These are phyloP conservation scores for Yarrowia sp. DNA, from an alignment of 805 yeast species.

Conservation along the genomic window DNA sequence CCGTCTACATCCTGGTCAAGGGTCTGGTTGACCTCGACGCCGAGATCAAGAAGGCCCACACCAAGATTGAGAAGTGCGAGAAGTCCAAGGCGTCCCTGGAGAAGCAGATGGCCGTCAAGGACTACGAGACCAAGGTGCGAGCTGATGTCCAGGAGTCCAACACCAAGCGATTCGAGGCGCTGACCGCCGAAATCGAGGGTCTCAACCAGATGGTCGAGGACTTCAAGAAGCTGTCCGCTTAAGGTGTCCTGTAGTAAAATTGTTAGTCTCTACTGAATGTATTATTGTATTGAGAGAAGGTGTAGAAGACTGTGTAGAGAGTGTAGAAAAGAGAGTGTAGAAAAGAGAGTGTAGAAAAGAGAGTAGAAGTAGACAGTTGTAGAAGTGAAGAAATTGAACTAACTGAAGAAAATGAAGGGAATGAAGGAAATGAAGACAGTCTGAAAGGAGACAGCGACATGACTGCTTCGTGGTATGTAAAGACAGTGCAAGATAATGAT, in stretches of 20 bases:
- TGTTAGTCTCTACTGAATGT: conserved; percentile 48
- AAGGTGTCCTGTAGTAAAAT: conserved; percentile 54
- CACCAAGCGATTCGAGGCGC: conserved; percentile 67
- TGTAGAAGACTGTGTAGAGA: too few relatives aligned
- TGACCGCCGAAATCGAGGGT: conserved; percentile 87
- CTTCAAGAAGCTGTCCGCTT: conserved; percentile 66
- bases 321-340: not conserved
- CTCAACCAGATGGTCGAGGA: conserved; percentile 83
- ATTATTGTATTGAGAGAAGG: not conserved
- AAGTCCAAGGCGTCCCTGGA: conserved; percentile 67
- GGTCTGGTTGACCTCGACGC: conserved; percentile 93
- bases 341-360: not conserved
- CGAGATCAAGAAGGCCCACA: conserved; percentile 82
- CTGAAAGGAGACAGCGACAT: too few relatives aligned
- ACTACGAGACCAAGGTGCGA: conserved; percentile 86
- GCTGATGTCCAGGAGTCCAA: conserved; percentile 82
- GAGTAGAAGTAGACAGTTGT: not conserved
- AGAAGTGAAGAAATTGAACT: too few relatives aligned
- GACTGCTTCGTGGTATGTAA: too few relatives aligned
- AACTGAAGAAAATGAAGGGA: too few relatives aligned
- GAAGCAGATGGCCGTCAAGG: conserved; percentile 72
- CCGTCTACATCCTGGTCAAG: conserved; percentile 89
- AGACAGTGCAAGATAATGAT: too few relatives aligned
- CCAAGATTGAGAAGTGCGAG: conserved; percentile 72
- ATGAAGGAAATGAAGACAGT: too few relatives aligned